Conservation (phyloP, 306 rosid species). For the Cucumis hystrix region DNA sequence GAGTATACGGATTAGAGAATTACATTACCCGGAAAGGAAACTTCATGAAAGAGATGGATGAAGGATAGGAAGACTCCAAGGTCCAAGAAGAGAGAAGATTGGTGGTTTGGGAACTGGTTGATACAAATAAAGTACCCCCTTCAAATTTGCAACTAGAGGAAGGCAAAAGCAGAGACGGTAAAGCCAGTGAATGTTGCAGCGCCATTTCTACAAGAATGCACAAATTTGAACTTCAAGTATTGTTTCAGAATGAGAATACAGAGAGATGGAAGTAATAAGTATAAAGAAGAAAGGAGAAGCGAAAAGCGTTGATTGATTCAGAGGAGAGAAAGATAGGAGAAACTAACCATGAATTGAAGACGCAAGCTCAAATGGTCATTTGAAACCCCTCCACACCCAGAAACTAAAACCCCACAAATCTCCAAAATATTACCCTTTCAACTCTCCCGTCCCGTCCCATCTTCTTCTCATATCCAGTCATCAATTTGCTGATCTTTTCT, state of each 20-base stretch:
- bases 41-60: not conserved
- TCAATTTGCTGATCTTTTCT: no score
- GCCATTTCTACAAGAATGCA: constrained; percentile 25
- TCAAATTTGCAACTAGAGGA: constrained; percentile 9
- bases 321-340: no score
- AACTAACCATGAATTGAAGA: no score
- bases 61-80: not conserved
- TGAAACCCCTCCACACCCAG: no score
- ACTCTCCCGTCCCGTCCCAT: no score
- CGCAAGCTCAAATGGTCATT: no score
- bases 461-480: no score
- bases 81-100: constrained; percentile 4
- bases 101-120: constrained; percentile 2
- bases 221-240: not conserved
- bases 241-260: not conserved
- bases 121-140: constrained; percentile 8
- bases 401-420: no score
- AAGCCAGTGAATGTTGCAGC: constrained; percentile 16
- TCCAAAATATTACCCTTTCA: no score
- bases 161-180: constrained; percentile 20
- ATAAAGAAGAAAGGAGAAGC: no score
- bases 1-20: not conserved
- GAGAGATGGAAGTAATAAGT: not conserved
- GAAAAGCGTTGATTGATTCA: no score
- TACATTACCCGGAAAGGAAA: not conserved